Evolutionary conservation across 2,329 filamentous ascomycete species (phyloP).

Genomic region (Aureobasidium melanogenum): DNA sequence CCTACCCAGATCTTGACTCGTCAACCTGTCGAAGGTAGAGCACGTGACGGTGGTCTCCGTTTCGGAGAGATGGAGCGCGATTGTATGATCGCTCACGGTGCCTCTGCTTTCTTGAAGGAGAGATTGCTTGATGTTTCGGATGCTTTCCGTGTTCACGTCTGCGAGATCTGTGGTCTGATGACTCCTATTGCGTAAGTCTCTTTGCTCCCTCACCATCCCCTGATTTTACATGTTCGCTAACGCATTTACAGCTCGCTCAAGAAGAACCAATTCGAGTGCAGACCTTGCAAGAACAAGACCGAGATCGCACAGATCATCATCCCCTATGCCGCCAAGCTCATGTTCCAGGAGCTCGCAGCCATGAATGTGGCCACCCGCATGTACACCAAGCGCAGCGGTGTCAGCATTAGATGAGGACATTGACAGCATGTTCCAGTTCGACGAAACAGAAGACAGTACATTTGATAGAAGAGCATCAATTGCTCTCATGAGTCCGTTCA

Average conservation of each 20-base stretch:
- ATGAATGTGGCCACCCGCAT: conserved; percentile 99
- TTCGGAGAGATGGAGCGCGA: conserved; percentile 99
- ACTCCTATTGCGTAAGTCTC: conserved; percentile 89
- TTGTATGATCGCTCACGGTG: conserved; percentile 99
- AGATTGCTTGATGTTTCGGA: conserved; percentile 94
- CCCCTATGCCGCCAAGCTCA: conserved; percentile 91
- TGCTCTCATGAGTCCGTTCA: not conserved
- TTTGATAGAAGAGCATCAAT: not conserved
- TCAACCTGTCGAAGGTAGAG: conserved; percentile 96
- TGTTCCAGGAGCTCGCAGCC: conserved; percentile 94
- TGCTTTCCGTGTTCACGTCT: conserved; percentile 95
- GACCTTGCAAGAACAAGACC: conserved; percentile 98
- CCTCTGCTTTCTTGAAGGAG: conserved; percentile 94
- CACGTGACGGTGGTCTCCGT: conserved; percentile 90
- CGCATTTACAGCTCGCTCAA: conserved; percentile 45
- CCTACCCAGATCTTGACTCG: conserved; percentile 95
- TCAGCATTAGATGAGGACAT: conserved; percentile 11
- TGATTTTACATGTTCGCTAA: conserved; percentile 17
- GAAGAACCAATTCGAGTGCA: conserved; percentile 92
- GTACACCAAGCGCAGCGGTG: conserved; percentile 54
- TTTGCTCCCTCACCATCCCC: conserved; percentile 19
- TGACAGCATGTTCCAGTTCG: not conserved
- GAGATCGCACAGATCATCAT: conserved; percentile 97
- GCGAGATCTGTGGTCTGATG: conserved; percentile 98
- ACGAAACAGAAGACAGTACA: not conserved